A percentile compares a stretch with the other conserved stretches of the same genome.
Evolutionary conservation across 495 filamentous ascomycete genomes (phyloP).

Genomic region (Lophiostoma macrostomum): DNA sequence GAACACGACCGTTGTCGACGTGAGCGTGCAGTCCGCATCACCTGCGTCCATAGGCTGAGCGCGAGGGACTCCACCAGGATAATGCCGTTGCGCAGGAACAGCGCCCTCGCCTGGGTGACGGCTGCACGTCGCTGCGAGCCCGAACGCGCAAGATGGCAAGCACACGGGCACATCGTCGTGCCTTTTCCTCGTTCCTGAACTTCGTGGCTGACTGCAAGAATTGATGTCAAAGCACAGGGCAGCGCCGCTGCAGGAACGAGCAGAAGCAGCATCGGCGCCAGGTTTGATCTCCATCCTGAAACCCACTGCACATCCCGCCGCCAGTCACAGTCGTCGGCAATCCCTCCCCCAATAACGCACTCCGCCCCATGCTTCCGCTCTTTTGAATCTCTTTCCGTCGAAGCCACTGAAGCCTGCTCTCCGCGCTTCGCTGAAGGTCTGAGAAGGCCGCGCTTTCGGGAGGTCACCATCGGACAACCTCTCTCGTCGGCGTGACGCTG

Average conservation of each 20-base stretch:
- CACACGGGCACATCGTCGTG: slow-evolving; percentile 4
- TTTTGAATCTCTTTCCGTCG: neutral
- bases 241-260: slow-evolving; percentile 33
- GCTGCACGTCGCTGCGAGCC: slow-evolving; percentile 9
- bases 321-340: neutral
- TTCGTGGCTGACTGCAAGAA: slow-evolving; percentile 29
- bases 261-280: slow-evolving; percentile 24
- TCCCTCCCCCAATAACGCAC: slow-evolving; percentile 18
- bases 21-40: too few relatives aligned
- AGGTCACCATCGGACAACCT: neutral
- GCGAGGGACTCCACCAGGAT: neutral
- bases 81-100: slow-evolving; percentile 8
- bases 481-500: slow-evolving; percentile 20
- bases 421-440: too few relatives aligned
- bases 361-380: slow-evolving; percentile 8
- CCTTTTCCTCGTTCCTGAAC: neutral
- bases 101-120: slow-evolving; percentile 2
- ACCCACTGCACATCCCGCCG: slow-evolving; percentile 11
- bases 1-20: too few relatives aligned
- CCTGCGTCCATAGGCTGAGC: neutral
- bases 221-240: slow-evolving; percentile 15
- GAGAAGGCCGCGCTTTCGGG: neutral
- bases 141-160: slow-evolving; percentile 2
- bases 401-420: neutral
- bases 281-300: slow-evolving; percentile 32